phyloP scores from a whole-genome alignment of 179 eudicot species.

The Beta lomatogona region DNA sequence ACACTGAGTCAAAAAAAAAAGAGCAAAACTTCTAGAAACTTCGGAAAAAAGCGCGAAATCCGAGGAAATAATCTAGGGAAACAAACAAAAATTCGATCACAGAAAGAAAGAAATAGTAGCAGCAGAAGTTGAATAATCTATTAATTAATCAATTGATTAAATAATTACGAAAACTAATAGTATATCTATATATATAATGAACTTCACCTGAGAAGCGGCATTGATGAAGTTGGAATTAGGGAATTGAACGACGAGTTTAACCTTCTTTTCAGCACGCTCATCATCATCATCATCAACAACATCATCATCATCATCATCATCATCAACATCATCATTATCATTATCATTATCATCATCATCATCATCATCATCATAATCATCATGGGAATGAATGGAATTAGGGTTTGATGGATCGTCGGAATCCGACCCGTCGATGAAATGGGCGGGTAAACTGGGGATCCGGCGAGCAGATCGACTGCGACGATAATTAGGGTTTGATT shows the following conservation, averaged over 20 bases:
- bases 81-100: conserved; percentile 8
- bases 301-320: neutral
- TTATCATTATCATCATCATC: neutral
- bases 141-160: conserved; percentile 11
- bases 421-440: conserved; percentile 35
- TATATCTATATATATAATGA: neutral
- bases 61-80: conserved; percentile 29
- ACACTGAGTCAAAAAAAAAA: neutral
- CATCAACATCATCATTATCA: neutral
- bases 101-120: neutral
- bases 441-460: conserved; percentile 27
- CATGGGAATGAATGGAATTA: neutral
- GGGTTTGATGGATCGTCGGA: conserved; percentile 18
- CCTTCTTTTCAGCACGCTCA: conserved; percentile 66
- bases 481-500: conserved; percentile 22
- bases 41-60: conserved; percentile 53
- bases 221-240: conserved; percentile 5
- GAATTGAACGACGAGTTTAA: conserved; percentile 50
- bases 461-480: conserved; percentile 38
- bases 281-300: conserved; percentile 40
- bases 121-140: conserved; percentile 27
- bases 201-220: conserved; percentile 21
- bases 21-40: conserved; percentile 25
- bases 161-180: conserved; percentile 6
- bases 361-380: neutral